Evolutionary conservation across 2,329 filamentous ascomycete genomes (phyloP), one percentile per base, ranked within the genome.

Genomic region (Leptographium procerum): DNA sequence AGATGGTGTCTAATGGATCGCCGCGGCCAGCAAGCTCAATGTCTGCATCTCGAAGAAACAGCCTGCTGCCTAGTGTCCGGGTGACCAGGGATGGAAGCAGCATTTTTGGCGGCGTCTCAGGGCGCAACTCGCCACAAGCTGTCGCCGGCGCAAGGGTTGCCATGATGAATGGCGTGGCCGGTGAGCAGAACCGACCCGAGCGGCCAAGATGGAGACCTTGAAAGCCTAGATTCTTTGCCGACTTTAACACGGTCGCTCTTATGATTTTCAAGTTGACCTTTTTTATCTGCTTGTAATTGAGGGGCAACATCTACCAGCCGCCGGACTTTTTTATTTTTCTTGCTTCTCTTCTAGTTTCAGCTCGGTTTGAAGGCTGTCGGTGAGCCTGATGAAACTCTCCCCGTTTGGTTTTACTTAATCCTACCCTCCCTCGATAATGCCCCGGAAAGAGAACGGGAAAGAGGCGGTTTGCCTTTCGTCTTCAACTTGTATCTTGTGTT

Each of bases 21-120:
- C 69, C 67, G 47, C 76, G 83, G 33, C 77, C 83, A 13, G 78
- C 77, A 50, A 85, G 80, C 66, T 85, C 83, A 3, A 65, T 85
- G 51, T 77, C 80, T 8, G 69, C 71, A 24, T 74, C 70, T 59
- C 72, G 81, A 60, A 77, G 82, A 33, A 73, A 69, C 5, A 84
- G 81, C 64, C 65, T 85, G 59, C 69, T 85, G 26, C 52, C 40
- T 22, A 72, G 78, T 58, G 73, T 77, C 0, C 75, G 67, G 56
- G 58, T 64, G 29, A 64, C 66, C 4, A 70, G 64, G 48, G 64
- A 66, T 24, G 67, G 69, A 3, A 7, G 9, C 8, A 68, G 68
- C 29, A 65, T 71, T 22, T 71, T 70, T 16, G 52, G 52, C 26
- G 16, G 9, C 22, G n/a, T 50, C 9, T 61, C 60, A 0, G 80